Evolutionary conservation across 768 basidiomycete species (phyloP).

Genomic region (Boletellus emodensis): DNA sequence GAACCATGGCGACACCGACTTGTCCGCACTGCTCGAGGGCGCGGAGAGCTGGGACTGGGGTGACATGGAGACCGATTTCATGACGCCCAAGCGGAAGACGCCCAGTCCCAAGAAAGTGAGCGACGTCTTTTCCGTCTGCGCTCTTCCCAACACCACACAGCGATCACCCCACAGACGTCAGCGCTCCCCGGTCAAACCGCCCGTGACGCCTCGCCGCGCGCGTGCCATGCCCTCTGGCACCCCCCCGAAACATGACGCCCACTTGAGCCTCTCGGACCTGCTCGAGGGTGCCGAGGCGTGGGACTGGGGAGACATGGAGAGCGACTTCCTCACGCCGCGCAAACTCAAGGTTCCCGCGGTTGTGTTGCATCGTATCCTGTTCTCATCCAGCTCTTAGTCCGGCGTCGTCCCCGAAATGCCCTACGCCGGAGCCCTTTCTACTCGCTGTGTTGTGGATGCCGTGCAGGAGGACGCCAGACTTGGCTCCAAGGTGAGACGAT

Average conservation of each 20-base stretch:
- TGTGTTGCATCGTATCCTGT: background rate
- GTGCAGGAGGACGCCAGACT: constrained; percentile 36
- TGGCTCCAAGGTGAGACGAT: constrained; percentile 19
- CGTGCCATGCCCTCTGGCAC: constrained; percentile 7
- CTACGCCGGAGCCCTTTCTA: constrained; percentile 37
- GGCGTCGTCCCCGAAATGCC: constrained; percentile 5
- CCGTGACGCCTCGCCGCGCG: constrained; percentile 7
- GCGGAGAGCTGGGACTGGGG: constrained; percentile 71
- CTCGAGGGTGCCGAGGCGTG: constrained; percentile 65
- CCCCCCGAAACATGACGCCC: constrained; percentile 12
- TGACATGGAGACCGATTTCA: constrained; percentile 47
- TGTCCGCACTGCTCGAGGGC: constrained; percentile 53
- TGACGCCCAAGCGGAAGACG: constrained; percentile 48
- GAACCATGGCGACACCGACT: constrained; percentile 36
- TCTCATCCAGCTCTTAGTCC: constrained; percentile 14
- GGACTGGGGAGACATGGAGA: constrained; percentile 61
- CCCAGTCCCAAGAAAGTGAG: constrained; percentile 24
- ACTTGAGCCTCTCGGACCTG: constrained; percentile 45
- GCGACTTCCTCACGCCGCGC: constrained; percentile 45
- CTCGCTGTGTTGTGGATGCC: constrained; percentile 53
- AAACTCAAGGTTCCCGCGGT: constrained; percentile 18
- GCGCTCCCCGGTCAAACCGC: constrained; percentile 19
- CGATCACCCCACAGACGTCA: constrained; percentile 13
- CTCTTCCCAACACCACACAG: constrained; percentile 2
- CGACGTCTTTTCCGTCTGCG: background rate